phyloP scores from a whole-genome alignment of 108 stramenopile species.

The Nannochloropsis oceanica region DNA sequence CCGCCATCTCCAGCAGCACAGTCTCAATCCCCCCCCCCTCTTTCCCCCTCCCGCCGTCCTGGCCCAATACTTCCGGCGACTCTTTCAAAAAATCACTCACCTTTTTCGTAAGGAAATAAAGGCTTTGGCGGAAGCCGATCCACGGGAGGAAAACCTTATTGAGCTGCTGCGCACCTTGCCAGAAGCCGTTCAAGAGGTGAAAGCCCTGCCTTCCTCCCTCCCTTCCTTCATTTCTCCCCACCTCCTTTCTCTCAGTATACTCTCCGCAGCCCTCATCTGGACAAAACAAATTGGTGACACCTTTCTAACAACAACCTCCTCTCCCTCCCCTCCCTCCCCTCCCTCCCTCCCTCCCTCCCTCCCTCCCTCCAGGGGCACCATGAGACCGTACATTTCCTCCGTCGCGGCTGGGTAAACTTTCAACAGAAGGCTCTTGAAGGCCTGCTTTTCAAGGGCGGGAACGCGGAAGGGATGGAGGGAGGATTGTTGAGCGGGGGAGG shows the following conservation, averaged over 20 bases:
- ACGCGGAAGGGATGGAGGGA: not conserved
- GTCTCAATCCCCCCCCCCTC: not conserved
- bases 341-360: not conserved
- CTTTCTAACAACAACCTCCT: too few species aligned
- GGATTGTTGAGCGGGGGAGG: not conserved
- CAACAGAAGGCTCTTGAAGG: not conserved
- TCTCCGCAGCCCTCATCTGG: too few species aligned
- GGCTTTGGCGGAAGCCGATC: not conserved
- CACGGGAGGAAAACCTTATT: not conserved
- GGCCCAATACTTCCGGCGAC: not conserved
- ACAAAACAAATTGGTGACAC: too few species aligned
- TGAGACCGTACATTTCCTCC: not conserved
- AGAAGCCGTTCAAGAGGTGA: not conserved
- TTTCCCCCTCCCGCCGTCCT: not conserved
- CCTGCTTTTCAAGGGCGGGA: not conserved
- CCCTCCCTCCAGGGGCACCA: not conserved
- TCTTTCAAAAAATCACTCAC: not conserved
- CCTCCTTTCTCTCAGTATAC: too few species aligned
- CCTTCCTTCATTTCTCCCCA: too few species aligned
- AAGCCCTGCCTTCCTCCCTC: not conserved
- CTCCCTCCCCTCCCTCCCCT: not conserved
- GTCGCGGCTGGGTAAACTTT: not conserved
- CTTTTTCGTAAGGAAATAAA: not conserved
- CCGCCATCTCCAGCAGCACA: not conserved
- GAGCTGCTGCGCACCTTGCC: not conserved